Conservation (phyloP, 1,284 basidiomycete genomes). For the Leucocoprinus gongylophorus region DNA sequence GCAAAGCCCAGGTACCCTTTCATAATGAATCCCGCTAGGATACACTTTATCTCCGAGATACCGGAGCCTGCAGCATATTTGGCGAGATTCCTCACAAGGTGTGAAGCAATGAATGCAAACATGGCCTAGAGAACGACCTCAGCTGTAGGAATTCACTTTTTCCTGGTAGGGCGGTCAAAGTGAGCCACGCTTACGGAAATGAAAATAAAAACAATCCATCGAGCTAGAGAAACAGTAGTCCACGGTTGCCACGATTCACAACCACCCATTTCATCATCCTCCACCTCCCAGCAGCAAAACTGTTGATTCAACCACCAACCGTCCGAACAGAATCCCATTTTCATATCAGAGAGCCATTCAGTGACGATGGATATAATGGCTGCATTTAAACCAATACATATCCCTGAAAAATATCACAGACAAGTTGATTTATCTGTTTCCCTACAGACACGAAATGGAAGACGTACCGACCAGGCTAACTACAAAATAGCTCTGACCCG, state of each 20-base stretch:
- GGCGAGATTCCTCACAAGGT: conserved; percentile 83
- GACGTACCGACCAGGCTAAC: conserved; percentile 78
- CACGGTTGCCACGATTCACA: conserved; percentile 94
- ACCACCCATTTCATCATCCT: conserved; percentile 69
- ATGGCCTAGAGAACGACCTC: conserved; percentile 41
- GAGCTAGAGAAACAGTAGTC: conserved; percentile 69
- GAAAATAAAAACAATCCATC: conserved; percentile 83
- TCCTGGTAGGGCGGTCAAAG: neutral
- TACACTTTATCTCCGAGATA: conserved; percentile 99
- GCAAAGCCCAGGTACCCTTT: conserved; percentile 87
- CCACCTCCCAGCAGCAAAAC: conserved; percentile 97
- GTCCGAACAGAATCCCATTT: conserved; percentile 93
- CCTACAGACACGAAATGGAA: neutral
- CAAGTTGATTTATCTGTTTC: neutral
- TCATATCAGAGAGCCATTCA: conserved; percentile 97
- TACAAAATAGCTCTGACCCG: conserved; percentile 72
- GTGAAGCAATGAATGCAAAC: conserved; percentile 82
- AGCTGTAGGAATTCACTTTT: neutral
- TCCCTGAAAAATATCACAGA: conserved; percentile 44
- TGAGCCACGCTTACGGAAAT: conserved; percentile 65
- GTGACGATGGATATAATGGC: conserved; percentile 94
- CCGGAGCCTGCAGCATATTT: conserved; percentile 97
- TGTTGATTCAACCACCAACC: conserved; percentile 99
- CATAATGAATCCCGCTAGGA: conserved; percentile 95
- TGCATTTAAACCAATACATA: conserved; percentile 89